Percentiles rank a stretch among this genome's conserved stretches.
phyloP scores from a whole-genome alignment of 129 eudicot species.

The Lactuca saligna region DNA sequence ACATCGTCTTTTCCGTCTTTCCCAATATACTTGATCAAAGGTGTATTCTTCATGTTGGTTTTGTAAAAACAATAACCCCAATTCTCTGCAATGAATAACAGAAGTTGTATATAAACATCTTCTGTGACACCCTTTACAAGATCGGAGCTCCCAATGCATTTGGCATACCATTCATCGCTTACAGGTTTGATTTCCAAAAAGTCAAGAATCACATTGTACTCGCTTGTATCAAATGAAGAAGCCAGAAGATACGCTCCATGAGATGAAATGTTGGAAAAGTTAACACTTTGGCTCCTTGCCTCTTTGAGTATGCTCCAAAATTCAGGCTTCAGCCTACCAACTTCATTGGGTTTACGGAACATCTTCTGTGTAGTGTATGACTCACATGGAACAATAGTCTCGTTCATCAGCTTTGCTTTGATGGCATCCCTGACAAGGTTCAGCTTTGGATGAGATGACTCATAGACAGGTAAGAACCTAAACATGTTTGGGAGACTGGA shows the following conservation, averaged over 20 bases:
- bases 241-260: conserved; percentile 41
- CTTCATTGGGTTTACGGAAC: conserved; percentile 50
- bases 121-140: conserved; percentile 45
- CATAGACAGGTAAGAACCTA: conserved; percentile 37
- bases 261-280: conserved; percentile 42
- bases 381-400: conserved; percentile 52
- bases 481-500: conserved; percentile 42
- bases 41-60: conserved; percentile 36
- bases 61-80: conserved; percentile 41
- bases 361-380: conserved; percentile 38
- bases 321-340: conserved; percentile 36
- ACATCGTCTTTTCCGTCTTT: conserved; percentile 27
- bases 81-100: conserved; percentile 39
- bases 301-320: conserved; percentile 43
- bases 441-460: conserved; percentile 32
- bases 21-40: conserved; percentile 44
- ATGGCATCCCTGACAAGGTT: conserved; percentile 41
- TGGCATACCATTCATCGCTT: conserved; percentile 49
- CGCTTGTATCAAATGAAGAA: conserved; percentile 42
- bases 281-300: conserved; percentile 35
- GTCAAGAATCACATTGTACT: conserved; percentile 26
- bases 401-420: conserved; percentile 30
- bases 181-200: conserved; percentile 42
- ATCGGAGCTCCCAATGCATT: conserved; percentile 51
- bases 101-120: conserved; percentile 43